Percentiles rank a stretch among this genome's conserved stretches.
These are phyloP conservation scores for Peribolospora kevripleyi DNA, from an alignment of 768 basidiomycete genomes.

Conservation along the genomic window DNA sequence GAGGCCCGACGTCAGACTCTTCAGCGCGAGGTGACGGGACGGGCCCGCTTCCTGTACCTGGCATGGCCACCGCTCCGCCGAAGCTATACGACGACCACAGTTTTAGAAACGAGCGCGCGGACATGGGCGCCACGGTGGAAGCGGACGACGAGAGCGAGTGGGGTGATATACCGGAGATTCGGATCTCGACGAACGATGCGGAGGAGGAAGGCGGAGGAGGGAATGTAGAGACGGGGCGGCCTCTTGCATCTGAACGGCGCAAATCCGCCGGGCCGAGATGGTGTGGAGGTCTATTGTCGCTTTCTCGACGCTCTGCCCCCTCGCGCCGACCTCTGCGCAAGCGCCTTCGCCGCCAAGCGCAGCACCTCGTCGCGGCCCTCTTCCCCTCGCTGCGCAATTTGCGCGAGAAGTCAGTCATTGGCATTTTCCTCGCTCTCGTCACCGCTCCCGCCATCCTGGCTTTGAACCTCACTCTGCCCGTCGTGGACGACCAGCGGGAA, in stretches of 20 bases:
- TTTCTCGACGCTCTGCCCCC: neutral
- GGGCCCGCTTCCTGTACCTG: too few species aligned
- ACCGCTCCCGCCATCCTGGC: conserved; percentile 67
- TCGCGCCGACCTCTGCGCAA: neutral
- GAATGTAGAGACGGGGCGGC: neutral
- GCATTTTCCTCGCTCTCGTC: conserved; percentile 47
- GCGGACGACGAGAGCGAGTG: neutral
- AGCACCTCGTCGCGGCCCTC: conserved; percentile 28
- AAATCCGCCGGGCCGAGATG: too few species aligned
- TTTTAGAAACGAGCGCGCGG: too few species aligned
- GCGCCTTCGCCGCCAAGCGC: neutral
- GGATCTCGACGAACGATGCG: neutral
- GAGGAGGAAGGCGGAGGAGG: neutral
- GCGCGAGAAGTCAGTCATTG: conserved; percentile 39
- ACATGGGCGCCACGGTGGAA: too few species aligned
- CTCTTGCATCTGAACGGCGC: too few species aligned
- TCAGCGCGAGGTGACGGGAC: too few species aligned
- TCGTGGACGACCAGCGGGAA: conserved; percentile 30
- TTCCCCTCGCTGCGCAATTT: conserved; percentile 71
- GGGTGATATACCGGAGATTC: neutral
- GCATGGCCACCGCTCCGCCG: too few species aligned
- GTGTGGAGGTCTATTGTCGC: too few species aligned
- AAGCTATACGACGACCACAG: too few species aligned
- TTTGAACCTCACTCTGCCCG: conserved; percentile 71
- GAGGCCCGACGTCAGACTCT: too few species aligned